A percentile compares a stretch with the other conserved stretches of the same genome.
Evolutionary conservation across 2,329 filamentous ascomycete genomes (phyloP).

Genomic region (Stachybotrys echinatus): DNA sequence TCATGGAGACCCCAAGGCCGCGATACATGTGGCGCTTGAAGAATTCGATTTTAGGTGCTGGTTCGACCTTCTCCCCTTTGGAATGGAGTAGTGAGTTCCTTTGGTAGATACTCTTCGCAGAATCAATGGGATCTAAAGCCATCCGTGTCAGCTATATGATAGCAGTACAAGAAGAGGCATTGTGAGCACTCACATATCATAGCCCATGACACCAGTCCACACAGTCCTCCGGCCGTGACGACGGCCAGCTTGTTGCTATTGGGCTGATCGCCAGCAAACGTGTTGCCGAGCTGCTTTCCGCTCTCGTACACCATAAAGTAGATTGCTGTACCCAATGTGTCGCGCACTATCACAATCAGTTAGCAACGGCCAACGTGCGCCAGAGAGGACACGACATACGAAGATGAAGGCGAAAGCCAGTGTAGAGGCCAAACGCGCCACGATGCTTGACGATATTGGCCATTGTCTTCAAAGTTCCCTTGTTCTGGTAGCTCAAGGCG

Average conservation of each 20-base stretch:
- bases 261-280: slow-evolving; percentile 63
- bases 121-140: slow-evolving; percentile 62
- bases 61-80: slow-evolving; percentile 57
- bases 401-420: slow-evolving; percentile 73
- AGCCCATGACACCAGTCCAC: slow-evolving; percentile 80
- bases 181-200: slow-evolving; percentile 54
- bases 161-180: not conserved
- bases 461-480: slow-evolving; percentile 72
- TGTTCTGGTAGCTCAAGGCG: slow-evolving; percentile 68
- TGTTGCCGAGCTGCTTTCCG: slow-evolving; percentile 74
- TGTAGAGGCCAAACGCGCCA: slow-evolving; percentile 70
- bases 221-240: slow-evolving; percentile 71
- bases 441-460: slow-evolving; percentile 71
- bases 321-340: slow-evolving; percentile 76
- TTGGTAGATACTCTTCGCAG: slow-evolving; percentile 81
- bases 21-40: slow-evolving; percentile 76
- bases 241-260: slow-evolving; percentile 78
- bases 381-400: slow-evolving; percentile 44
- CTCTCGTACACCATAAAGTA: slow-evolving; percentile 91
- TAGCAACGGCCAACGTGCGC: not conserved
- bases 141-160: slow-evolving; percentile 2
- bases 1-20: slow-evolving; percentile 77
- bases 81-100: slow-evolving; percentile 70
- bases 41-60: slow-evolving; percentile 70
- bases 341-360: slow-evolving; percentile 52